These are phyloP conservation scores for Cercospora nicotianae DNA, from an alignment of 2,329 filamentous ascomycete species.

Conservation along the genomic window DNA sequence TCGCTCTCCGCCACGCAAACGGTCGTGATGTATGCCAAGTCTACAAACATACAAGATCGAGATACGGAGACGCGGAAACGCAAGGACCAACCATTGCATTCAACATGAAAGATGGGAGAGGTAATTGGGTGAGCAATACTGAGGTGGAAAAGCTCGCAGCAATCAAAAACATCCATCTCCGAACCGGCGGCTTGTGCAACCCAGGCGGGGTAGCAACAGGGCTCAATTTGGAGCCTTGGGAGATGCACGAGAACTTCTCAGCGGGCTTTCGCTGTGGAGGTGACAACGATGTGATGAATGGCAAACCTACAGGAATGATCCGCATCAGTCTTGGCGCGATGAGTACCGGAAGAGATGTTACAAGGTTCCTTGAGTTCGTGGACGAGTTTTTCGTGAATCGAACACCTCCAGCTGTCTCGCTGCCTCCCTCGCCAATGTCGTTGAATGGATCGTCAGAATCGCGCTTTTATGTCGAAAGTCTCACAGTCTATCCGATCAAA, in stretches of 20 bases:
- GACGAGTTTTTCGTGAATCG: constrained; percentile 38
- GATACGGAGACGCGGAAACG: constrained; percentile 22
- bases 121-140: constrained; percentile 74
- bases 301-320: constrained; percentile 85
- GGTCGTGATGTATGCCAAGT: constrained; percentile 64
- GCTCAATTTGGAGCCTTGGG: constrained; percentile 72
- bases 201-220: constrained; percentile 78
- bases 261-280: constrained; percentile 81
- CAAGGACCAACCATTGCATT: constrained; percentile 80
- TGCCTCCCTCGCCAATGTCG: constrained; percentile 16
- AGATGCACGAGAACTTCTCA: constrained; percentile 82
- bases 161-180: constrained; percentile 76
- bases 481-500: constrained; percentile 84
- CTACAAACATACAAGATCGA: constrained; percentile 48
- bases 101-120: constrained; percentile 69
- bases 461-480: constrained; percentile 47
- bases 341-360: constrained; percentile 75
- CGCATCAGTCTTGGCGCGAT: constrained; percentile 86
- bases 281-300: constrained; percentile 76
- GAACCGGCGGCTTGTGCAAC: constrained; percentile 89
- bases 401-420: not conserved
- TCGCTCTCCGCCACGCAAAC: constrained; percentile 67
- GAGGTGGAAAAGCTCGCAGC: constrained; percentile 86
- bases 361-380: constrained; percentile 58
- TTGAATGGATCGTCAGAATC: constrained; percentile 4